phyloP scores from a whole-genome alignment of 1,139 yeast genomes.

The Saccharomyces pastorianus region DNA sequence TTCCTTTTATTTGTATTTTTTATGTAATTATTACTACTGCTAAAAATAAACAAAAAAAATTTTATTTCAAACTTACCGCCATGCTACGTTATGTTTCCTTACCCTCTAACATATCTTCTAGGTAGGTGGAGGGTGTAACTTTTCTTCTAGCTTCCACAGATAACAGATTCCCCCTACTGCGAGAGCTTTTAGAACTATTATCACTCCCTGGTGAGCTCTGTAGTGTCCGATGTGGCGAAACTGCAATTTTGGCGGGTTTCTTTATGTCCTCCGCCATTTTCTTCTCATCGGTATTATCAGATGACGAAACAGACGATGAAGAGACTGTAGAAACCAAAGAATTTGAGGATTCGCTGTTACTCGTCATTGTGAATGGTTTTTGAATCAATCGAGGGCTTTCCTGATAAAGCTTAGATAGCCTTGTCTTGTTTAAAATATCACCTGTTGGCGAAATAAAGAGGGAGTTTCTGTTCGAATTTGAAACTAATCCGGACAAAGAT shows the following conservation, averaged over 20 bases:
- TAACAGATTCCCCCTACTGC: constrained; percentile 17
- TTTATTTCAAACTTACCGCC: neutral
- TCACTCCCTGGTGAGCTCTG: constrained; percentile 15
- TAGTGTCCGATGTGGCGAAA: constrained; percentile 25
- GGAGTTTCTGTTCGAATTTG: constrained; percentile 22
- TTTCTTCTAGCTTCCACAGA: constrained; percentile 5
- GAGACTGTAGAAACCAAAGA: neutral
- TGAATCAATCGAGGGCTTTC: neutral
- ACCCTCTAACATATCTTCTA: constrained; percentile 13
- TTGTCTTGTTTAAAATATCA: constrained; percentile 37
- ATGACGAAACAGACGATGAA: neutral
- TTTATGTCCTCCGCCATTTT: constrained; percentile 10
- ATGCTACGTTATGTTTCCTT: constrained; percentile 1
- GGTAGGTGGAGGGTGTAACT: constrained; percentile 13
- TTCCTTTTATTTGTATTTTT: neutral
- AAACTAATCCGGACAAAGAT: neutral
- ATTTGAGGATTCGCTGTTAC: neutral
- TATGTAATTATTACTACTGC: neutral
- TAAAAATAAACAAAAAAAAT: neutral
- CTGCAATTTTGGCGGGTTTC: constrained; percentile 23
- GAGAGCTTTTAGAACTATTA: constrained; percentile 5
- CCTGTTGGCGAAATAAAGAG: constrained; percentile 77
- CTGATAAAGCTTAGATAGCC: neutral
- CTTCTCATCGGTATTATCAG: constrained; percentile 4
- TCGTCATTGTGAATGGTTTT: neutral